A percentile compares a stretch with the other conserved stretches of the same genome.
These are phyloP conservation scores for Nitzschia putrida DNA, from an alignment of 108 stramenopile genomes.

Conservation along the genomic window DNA sequence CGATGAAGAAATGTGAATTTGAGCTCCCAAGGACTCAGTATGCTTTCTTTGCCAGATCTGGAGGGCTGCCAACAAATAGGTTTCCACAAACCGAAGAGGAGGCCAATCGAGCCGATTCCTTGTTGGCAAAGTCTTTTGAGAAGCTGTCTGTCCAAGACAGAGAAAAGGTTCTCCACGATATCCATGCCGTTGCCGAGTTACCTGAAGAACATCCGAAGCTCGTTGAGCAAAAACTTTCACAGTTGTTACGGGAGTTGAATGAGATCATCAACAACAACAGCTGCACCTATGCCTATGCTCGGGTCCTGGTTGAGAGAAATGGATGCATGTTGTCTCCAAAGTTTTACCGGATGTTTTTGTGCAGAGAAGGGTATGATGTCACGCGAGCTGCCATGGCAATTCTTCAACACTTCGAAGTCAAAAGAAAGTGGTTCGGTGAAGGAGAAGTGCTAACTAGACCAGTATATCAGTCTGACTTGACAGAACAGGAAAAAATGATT, in stretches of 20 bases:
- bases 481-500: background rate
- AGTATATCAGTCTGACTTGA: constrained; percentile 17
- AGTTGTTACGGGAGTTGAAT: background rate
- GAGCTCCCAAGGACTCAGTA: no score
- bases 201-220: background rate
- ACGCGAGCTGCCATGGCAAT: constrained; percentile 1
- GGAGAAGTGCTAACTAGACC: constrained; percentile 23
- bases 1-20: no score
- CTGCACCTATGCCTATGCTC: background rate
- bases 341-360: constrained; percentile 22
- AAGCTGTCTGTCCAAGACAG: background rate
- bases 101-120: background rate
- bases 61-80: no score
- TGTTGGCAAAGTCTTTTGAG: background rate
- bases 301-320: no score
- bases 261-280: background rate
- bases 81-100: no score
- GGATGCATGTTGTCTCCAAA: no score
- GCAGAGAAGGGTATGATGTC: constrained; percentile 7
- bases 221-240: background rate
- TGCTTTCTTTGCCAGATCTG: no score
- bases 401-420: constrained; percentile 21
- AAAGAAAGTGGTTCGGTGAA: constrained; percentile 18
- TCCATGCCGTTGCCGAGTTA: constrained; percentile 1
- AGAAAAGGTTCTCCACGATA: background rate